Evolutionary conservation across 2,329 filamentous ascomycete species (phyloP), one percentile per base, ranked within the genome.

Genomic region (Onygenales sp.): DNA sequence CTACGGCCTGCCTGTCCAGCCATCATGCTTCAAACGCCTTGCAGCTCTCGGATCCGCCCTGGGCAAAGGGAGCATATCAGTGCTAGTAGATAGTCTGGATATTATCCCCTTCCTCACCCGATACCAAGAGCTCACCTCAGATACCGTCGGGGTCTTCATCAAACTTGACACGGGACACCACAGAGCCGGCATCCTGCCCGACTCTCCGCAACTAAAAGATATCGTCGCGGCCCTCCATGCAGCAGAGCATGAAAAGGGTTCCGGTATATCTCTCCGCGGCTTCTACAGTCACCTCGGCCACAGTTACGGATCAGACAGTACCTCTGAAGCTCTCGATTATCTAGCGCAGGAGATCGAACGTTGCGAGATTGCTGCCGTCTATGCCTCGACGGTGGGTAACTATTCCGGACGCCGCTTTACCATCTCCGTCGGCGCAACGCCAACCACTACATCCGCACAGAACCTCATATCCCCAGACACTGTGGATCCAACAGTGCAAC

Each of bases 281-380:
- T 72, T 90, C 41, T 91, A 91, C 69, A 78, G 78, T 9, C 87
- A 92, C 66, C 82, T 84, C 7, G 85, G 86, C 0, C 79, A 86
- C 59, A 86, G 82, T n/a, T 91, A 92, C 65, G 72, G 66, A 32
- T 73, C 73, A 0, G 74, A 72, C 42, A 75, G 75, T 7, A 75
- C 80, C 7, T 68, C 72, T 13, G 77, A 81, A 58, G 84, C 85
- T 1, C 72, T 86, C 55, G 68, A 76, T 2, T 78, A 77, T 50
- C 70, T 89, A 9, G 74, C 75, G 1, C 71, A 72, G 9, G 86
- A 90, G 69, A 75, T 89, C 50, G 65, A 73, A 32, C 76, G 66
- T 76, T 39, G 68, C 65, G 21, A 57, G 52, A 36, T 64, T 61
- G 57, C 66, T 59, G 53, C 58, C 14, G 49, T 58, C 7, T 54